Conservation (phyloP, 495 filamentous ascomycete genomes). For the Trichocladium uniseriatum region DNA sequence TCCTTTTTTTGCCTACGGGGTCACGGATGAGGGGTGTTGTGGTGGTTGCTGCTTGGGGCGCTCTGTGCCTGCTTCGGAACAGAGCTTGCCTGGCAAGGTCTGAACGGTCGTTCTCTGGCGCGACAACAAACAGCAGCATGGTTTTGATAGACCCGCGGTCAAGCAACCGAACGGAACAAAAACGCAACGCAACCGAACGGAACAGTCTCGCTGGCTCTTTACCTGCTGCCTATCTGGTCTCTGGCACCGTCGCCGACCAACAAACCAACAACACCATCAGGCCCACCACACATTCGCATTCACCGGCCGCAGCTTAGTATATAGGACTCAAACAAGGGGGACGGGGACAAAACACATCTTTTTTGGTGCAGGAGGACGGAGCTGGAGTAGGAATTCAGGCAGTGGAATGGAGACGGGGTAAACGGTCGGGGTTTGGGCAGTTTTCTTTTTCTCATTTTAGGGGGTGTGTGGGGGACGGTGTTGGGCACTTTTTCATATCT, state of each 20-base stretch:
- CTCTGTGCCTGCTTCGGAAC: no score
- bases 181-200: no score
- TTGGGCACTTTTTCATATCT: neutral
- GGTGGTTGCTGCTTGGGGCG: no score
- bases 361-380: neutral
- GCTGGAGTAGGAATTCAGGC: neutral
- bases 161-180: no score
- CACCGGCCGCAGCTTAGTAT: neutral
- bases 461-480: neutral
- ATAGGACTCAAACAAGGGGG: neutral
- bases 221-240: no score
- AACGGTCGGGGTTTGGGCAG: neutral
- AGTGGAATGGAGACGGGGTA: neutral
- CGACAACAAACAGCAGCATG: no score
- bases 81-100: no score
- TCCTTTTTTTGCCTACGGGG: no score
- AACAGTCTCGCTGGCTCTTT: no score
- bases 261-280: neutral
- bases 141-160: no score
- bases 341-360: neutral
- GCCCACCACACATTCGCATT: neutral
- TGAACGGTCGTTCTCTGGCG: no score
- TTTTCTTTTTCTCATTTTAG: neutral
- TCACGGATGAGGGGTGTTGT: no score
- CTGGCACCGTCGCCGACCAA: neutral